Evolutionary conservation across 176 grass and related monocot species (phyloP).

Genomic region (Chrysopogon serrulatus): DNA sequence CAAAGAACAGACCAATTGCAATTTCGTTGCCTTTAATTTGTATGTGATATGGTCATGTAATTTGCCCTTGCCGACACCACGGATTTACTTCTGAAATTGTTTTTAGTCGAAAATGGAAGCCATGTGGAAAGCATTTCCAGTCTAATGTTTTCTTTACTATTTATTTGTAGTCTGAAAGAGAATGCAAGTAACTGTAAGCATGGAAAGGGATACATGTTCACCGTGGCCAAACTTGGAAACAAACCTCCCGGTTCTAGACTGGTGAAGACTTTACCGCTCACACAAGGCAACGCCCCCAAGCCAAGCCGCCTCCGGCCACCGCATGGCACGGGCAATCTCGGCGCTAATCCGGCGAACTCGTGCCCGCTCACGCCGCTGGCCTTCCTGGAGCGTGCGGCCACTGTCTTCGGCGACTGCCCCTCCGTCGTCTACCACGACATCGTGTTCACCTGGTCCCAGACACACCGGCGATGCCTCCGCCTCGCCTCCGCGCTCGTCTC

Average conservation of each 20-base stretch:
- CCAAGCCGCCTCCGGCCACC: background rate
- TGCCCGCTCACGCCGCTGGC: conserved; percentile 60
- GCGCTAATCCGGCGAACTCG: conserved; percentile 55
- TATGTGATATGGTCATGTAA: too few relatives aligned
- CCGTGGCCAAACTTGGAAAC: background rate
- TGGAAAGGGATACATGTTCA: background rate
- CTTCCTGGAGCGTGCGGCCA: conserved; percentile 64
- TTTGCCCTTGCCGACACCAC: too few relatives aligned
- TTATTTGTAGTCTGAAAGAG: background rate
- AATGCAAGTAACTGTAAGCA: background rate
- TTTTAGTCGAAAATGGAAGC: too few relatives aligned
- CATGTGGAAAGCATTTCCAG: too few relatives aligned
- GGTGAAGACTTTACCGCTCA: background rate
- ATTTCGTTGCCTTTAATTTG: too few relatives aligned
- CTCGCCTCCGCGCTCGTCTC: conserved; percentile 78
- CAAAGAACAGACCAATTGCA: too few relatives aligned
- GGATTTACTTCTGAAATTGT: too few relatives aligned
- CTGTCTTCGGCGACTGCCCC: conserved; percentile 51
- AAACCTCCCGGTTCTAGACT: background rate
- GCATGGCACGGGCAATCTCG: conserved; percentile 34
- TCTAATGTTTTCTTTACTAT: background rate
- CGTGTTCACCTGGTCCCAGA: conserved; percentile 78
- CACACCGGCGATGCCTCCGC: conserved; percentile 64
- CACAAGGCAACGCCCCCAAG: background rate
- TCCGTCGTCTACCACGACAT: conserved; percentile 69